These are phyloP conservation scores for Antonospora locustae DNA, from an alignment of 371 early-diverging fungal genomes.

Conservation along the genomic window DNA sequence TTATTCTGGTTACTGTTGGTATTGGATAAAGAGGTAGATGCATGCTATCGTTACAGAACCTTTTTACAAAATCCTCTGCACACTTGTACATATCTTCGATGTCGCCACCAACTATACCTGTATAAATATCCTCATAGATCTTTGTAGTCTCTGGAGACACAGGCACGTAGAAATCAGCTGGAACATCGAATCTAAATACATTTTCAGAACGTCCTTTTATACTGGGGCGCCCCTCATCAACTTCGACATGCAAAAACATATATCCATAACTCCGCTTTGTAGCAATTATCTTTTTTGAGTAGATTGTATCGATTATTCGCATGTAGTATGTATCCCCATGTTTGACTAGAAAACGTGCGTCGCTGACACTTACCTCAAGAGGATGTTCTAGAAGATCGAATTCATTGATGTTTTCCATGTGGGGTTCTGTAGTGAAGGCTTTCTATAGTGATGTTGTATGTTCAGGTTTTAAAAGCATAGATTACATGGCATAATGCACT, in stretches of 20 bases:
- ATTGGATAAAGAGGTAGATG: slow-evolving; percentile 17
- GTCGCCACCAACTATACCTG: slow-evolving; percentile 7
- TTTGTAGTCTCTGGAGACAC: neutral
- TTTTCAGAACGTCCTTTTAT: neutral
- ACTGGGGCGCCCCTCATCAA: neutral
- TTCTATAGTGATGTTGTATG: too few relatives aligned
- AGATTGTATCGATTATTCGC: too few relatives aligned
- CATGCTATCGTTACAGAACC: neutral
- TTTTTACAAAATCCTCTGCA: slow-evolving; percentile 1
- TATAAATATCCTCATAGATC: slow-evolving; percentile 15
- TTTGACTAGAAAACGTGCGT: too few relatives aligned
- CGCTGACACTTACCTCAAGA: neutral
- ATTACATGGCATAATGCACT: too few relatives aligned
- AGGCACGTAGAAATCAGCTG: slow-evolving; percentile 34
- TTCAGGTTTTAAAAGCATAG: too few relatives aligned
- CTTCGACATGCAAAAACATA: slow-evolving; percentile 17
- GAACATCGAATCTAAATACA: slow-evolving; percentile 11
- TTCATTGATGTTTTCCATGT: too few relatives aligned
- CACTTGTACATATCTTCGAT: slow-evolving; percentile 12
- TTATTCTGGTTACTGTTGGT: slow-evolving; percentile 9
- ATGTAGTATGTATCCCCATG: too few relatives aligned
- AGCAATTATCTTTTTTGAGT: slow-evolving; percentile 13
- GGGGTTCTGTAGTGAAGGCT: too few relatives aligned
- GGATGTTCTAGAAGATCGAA: neutral
- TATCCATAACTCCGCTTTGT: neutral